Conservation (phyloP, 352 stramenopile genomes). For the Phytophthora megakarya region DNA sequence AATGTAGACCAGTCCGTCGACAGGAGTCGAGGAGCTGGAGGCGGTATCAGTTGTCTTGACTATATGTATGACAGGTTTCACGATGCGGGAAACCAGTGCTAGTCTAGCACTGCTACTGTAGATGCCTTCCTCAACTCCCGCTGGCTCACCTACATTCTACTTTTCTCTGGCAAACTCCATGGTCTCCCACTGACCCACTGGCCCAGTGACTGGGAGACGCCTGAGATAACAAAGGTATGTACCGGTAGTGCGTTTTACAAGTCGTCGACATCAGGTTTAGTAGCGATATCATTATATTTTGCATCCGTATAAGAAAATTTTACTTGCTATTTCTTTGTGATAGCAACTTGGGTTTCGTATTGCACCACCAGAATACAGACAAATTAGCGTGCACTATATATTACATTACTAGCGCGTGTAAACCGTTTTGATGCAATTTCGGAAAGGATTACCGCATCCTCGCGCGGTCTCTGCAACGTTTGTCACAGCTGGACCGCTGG, state of each 20-base stretch:
- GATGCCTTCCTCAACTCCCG: too few relatives aligned
- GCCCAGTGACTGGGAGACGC: neutral
- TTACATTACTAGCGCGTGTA: constrained; percentile 6
- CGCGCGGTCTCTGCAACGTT: too few relatives aligned
- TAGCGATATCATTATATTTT: neutral
- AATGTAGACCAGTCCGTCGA: too few relatives aligned
- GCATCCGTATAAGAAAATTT: neutral
- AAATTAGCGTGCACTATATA: neutral
- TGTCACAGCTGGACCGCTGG: too few relatives aligned
- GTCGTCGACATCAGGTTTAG: neutral
- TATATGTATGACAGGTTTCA: too few relatives aligned
- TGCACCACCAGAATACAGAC: constrained; percentile 11
- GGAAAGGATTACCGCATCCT: constrained; percentile 9
- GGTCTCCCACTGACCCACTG: too few relatives aligned
- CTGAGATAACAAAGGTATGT: constrained; percentile 3
- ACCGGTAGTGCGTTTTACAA: neutral
- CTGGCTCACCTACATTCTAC: too few relatives aligned
- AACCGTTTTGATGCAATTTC: constrained; percentile 8
- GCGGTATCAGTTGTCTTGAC: too few relatives aligned
- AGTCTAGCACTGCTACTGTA: too few relatives aligned
- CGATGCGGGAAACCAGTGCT: too few relatives aligned
- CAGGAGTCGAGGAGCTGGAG: too few relatives aligned
- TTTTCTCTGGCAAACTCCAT: constrained; percentile 1
- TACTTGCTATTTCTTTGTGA: neutral
- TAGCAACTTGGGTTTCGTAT: neutral